A percentile compares a stretch with the other conserved stretches of the same genome.
These are phyloP conservation scores for Globisporangium radiosum DNA, from an alignment of 352 stramenopile species.

Conservation along the genomic window DNA sequence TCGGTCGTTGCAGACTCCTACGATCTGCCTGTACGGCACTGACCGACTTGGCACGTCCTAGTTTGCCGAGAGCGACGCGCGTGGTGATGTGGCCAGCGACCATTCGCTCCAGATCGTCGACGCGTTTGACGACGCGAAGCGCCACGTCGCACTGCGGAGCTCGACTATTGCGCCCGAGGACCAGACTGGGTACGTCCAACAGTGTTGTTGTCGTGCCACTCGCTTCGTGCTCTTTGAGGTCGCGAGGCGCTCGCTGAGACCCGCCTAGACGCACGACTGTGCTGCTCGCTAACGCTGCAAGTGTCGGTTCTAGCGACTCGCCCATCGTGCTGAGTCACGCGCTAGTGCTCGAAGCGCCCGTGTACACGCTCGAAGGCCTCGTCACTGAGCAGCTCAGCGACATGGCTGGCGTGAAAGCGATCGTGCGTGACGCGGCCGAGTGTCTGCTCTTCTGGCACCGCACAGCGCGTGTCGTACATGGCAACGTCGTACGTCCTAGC, in stretches of 20 bases:
- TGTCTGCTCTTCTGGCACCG: slow-evolving; percentile 57
- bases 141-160: slow-evolving; percentile 30
- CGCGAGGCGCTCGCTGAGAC: too few species aligned
- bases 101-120: slow-evolving; percentile 29
- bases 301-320: slow-evolving; percentile 26
- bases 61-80: neutral
- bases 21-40: too few species aligned
- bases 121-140: slow-evolving; percentile 56
- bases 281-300: slow-evolving; percentile 18
- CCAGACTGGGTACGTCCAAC: slow-evolving; percentile 34
- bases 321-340: slow-evolving; percentile 46
- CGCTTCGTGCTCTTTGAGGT: too few species aligned
- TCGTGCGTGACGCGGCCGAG: slow-evolving; percentile 38
- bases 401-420: slow-evolving; percentile 15
- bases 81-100: slow-evolving; percentile 2
- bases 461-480: slow-evolving; percentile 43
- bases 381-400: slow-evolving; percentile 27
- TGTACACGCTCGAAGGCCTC: slow-evolving; percentile 39
- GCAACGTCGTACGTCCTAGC: slow-evolving; percentile 45
- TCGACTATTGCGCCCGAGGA: slow-evolving; percentile 32
- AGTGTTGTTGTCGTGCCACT: too few species aligned
- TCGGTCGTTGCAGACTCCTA: too few species aligned
- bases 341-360: slow-evolving; percentile 46
- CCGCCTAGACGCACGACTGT: neutral
- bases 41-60: neutral